Conservation (phyloP, 1,284 basidiomycete species). For the Singerocomus rubriflavus region DNA sequence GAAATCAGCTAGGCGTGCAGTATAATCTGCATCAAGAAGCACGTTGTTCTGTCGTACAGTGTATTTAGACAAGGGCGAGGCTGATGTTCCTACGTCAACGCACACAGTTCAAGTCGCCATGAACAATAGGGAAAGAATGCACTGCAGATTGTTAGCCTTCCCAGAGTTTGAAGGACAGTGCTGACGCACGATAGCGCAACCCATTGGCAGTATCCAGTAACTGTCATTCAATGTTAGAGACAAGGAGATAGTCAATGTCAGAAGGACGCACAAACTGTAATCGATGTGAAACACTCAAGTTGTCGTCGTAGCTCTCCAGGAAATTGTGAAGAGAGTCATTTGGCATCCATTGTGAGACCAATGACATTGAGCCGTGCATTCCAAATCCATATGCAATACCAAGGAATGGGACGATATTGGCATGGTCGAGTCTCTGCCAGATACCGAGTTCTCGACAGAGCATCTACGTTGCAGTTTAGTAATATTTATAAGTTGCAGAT, state of each 20-base stretch:
- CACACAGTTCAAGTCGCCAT: conserved; percentile 18
- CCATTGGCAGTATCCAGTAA: conserved; percentile 11
- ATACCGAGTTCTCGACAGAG: conserved; percentile 20
- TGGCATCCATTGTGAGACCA: conserved; percentile 24
- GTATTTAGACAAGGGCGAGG: not conserved
- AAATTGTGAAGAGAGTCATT: conserved; percentile 14
- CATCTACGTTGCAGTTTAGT: not conserved
- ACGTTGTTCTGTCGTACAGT: conserved; percentile 15
- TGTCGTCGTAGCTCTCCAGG: not conserved
- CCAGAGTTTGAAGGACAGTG: fast-evolving
- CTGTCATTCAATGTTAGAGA: conserved; percentile 1
- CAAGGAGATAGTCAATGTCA: fast-evolving
- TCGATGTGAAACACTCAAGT: not conserved
- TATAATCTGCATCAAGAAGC: conserved; percentile 13
- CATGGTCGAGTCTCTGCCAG: conserved; percentile 17
- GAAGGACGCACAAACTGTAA: conserved; percentile 12
- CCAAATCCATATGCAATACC: conserved; percentile 19
- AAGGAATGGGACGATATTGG: conserved; percentile 11
- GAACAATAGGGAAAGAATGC: conserved; percentile 17
- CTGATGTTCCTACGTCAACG: not conserved
- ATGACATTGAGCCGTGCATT: conserved; percentile 1
- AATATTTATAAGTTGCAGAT: not conserved
- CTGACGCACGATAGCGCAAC: conserved; percentile 14
- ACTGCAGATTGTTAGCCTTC: conserved; percentile 1
- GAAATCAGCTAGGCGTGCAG: conserved; percentile 15